phyloP scores from a whole-genome alignment of 2,329 filamentous ascomycete species.

The Aspergillus sp. region DNA sequence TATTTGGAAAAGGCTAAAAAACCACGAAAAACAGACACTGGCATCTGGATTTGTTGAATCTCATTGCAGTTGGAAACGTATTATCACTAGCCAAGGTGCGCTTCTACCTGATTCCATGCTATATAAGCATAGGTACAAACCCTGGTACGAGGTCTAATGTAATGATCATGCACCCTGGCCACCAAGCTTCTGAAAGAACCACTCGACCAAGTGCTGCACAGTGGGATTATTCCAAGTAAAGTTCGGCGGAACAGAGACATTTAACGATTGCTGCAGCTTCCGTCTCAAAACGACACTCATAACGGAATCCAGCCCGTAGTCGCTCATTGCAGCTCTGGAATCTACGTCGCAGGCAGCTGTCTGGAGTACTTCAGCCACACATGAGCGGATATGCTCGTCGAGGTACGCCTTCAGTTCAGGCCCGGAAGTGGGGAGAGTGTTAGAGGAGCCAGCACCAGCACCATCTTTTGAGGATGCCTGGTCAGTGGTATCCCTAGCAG shows the following conservation, averaged over 20 bases:
- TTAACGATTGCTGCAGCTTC: slow-evolving; percentile 35
- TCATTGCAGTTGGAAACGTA: no score
- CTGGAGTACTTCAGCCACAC: slow-evolving; percentile 36
- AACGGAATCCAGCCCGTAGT: slow-evolving; percentile 44
- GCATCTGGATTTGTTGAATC: no score
- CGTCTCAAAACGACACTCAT: slow-evolving; percentile 40
- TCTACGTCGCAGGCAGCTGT: slow-evolving; percentile 34
- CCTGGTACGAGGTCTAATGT: no score
- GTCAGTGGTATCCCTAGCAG: no score
- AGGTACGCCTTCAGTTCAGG: not conserved
- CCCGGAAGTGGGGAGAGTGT: not conserved
- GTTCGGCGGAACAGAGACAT: slow-evolving; percentile 40
- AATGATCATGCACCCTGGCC: not conserved
- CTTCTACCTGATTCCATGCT: no score
- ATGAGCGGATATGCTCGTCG: slow-evolving; percentile 30
- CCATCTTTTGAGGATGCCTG: not conserved
- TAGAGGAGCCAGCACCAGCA: not conserved
- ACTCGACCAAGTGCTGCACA: slow-evolving; percentile 29
- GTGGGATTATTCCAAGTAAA: slow-evolving; percentile 45
- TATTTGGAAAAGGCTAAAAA: no score
- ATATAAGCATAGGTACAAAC: no score
- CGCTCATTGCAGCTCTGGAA: slow-evolving; percentile 31
- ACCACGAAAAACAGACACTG: no score
- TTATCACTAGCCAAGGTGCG: no score
- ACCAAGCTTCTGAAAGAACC: not conserved